Evolutionary conservation across 2,329 filamentous ascomycete genomes (phyloP).

Genomic region (Colletotrichum musae): DNA sequence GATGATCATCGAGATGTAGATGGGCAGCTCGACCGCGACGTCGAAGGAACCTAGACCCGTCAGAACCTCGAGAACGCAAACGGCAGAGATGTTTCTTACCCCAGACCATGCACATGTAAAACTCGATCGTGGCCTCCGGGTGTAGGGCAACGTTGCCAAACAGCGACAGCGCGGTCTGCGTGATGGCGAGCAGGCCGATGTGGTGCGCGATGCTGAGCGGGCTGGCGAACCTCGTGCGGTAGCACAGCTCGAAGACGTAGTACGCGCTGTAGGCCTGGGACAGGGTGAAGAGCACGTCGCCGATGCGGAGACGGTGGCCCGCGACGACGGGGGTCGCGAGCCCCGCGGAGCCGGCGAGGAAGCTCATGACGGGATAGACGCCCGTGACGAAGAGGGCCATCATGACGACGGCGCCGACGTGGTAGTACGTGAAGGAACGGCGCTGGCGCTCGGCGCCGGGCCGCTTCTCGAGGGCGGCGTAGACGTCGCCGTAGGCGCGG

Average conservation of each 20-base stretch:
- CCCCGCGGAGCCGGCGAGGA: constrained; percentile 24
- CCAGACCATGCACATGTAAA: constrained; percentile 42
- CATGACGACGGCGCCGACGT: constrained; percentile 39
- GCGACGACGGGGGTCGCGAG: constrained; percentile 24
- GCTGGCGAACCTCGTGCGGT: constrained; percentile 40
- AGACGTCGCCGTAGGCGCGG: constrained; percentile 32
- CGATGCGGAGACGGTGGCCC: constrained; percentile 30
- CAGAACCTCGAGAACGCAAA: background rate
- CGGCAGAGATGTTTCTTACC: constrained; percentile 1
- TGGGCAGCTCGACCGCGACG: constrained; percentile 34
- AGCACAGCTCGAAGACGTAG: constrained; percentile 43
- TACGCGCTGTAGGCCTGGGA: constrained; percentile 41
- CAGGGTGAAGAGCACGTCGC: constrained; percentile 39
- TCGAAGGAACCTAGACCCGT: constrained; percentile 28
- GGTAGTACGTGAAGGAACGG: constrained; percentile 41
- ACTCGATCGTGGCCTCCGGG: constrained; percentile 35
- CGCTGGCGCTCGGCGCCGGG: constrained; percentile 39
- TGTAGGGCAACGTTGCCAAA: constrained; percentile 32
- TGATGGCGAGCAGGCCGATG: constrained; percentile 39
- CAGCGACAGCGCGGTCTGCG: constrained; percentile 37
- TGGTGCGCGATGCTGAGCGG: constrained; percentile 41
- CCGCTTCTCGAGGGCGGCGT: constrained; percentile 9
- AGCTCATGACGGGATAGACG: constrained; percentile 35
- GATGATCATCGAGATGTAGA: constrained; percentile 39
- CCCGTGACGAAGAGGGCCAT: constrained; percentile 35